Conservation (phyloP, 768 basidiomycete genomes). For the Lanmaoa rubissima region DNA sequence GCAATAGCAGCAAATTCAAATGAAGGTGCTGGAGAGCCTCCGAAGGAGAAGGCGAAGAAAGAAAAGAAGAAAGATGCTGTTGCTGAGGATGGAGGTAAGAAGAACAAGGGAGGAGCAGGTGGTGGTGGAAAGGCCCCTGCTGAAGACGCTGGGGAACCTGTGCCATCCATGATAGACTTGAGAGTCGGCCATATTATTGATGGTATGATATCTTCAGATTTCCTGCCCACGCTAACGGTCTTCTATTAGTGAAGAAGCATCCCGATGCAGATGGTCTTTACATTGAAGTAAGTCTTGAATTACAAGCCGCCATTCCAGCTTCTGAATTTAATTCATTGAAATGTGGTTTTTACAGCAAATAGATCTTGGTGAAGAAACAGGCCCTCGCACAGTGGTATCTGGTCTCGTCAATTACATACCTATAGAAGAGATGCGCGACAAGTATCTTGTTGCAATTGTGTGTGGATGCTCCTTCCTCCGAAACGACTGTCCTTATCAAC, state of each 20-base stretch:
- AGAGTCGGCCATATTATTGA: conserved; percentile 92
- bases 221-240: conserved; percentile 2
- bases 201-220: conserved; percentile 47
- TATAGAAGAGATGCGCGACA: conserved; percentile 88
- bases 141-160: conserved; percentile 75
- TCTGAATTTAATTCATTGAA: not conserved
- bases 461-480: conserved; percentile 18
- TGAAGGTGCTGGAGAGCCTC: conserved; percentile 37
- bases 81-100: conserved; percentile 32
- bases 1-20: conserved; percentile 34
- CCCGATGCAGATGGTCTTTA: conserved; percentile 98
- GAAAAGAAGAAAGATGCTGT: conserved; percentile 58
- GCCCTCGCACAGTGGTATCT: conserved; percentile 94
- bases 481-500: not conserved
- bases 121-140: conserved; percentile 34
- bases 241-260: conserved; percentile 77
- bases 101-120: conserved; percentile 40
- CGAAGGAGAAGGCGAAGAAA: conserved; percentile 36
- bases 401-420: conserved; percentile 96
- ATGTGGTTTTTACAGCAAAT: conserved; percentile 64
- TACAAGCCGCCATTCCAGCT: not conserved
- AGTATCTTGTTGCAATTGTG: conserved; percentile 81
- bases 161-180: conserved; percentile 96
- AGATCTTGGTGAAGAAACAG: conserved; percentile 91
- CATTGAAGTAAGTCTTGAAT: conserved; percentile 62